These are phyloP conservation scores for Chaetomium tenue DNA, from an alignment of 495 filamentous ascomycete species.

Conservation along the genomic window DNA sequence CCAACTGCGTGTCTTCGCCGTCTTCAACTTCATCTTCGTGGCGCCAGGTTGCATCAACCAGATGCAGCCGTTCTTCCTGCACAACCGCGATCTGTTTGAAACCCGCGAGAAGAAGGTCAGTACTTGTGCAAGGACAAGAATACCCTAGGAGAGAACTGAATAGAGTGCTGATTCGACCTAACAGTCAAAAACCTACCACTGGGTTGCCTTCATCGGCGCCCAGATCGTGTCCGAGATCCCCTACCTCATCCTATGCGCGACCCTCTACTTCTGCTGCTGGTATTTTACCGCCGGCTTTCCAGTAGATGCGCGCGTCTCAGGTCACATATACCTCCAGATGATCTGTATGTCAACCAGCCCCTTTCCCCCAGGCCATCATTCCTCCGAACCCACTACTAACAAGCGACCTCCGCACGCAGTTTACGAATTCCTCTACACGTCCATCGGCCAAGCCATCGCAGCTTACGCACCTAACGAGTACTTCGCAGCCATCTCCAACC, in stretches of 20 bases:
- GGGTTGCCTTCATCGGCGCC: constrained; percentile 54
- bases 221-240: constrained; percentile 60
- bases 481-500: constrained; percentile 52
- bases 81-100: constrained; percentile 66
- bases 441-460: constrained; percentile 45
- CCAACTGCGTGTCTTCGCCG: constrained; percentile 68
- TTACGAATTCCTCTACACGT: constrained; percentile 48
- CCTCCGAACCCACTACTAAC: constrained; percentile 33
- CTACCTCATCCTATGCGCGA: constrained; percentile 54
- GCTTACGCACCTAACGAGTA: constrained; percentile 53
- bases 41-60: constrained; percentile 48
- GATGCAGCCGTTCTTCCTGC: constrained; percentile 68
- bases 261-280: constrained; percentile 50
- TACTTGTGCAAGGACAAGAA: background rate
- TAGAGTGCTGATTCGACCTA: background rate
- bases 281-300: constrained; percentile 54
- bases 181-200: constrained; percentile 67
- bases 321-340: constrained; percentile 6
- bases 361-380: no score
- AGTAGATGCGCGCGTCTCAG: constrained; percentile 24
- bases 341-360: constrained; percentile 2
- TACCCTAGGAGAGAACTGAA: background rate
- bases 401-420: constrained; percentile 33
- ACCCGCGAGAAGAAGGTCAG: constrained; percentile 61
- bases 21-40: constrained; percentile 63